These are phyloP conservation scores for Fusarium nygamai DNA, from an alignment of 2,329 filamentous ascomycete genomes.

Conservation along the genomic window DNA sequence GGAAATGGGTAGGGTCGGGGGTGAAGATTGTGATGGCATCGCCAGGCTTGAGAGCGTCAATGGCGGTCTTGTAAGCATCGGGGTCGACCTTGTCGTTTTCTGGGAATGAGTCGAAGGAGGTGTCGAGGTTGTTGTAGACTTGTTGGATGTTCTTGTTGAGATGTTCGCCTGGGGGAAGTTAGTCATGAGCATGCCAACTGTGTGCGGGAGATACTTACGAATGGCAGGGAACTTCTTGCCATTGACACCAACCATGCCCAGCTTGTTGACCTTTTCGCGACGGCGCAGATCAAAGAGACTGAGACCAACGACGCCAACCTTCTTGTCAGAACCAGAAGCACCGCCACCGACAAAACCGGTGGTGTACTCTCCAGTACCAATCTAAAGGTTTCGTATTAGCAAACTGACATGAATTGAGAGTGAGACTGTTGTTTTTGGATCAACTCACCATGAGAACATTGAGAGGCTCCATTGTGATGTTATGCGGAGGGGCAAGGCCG, in stretches of 20 bases:
- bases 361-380: constrained; percentile 96
- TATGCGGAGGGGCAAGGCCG: constrained; percentile 29
- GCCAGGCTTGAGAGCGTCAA: constrained; percentile 82
- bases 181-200: background rate
- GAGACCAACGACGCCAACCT: constrained; percentile 91
- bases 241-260: constrained; percentile 91
- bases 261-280: constrained; percentile 84
- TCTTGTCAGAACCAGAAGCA: constrained; percentile 90
- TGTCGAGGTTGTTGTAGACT: constrained; percentile 89
- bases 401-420: background rate
- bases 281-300: constrained; percentile 89
- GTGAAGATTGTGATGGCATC: constrained; percentile 97
- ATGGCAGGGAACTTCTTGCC: constrained; percentile 93
- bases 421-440: background rate
- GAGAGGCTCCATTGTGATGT: constrained; percentile 63
- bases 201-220: constrained; percentile 61
- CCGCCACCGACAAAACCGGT: constrained; percentile 90
- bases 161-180: constrained; percentile 70
- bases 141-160: constrained; percentile 87
- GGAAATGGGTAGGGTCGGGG: constrained; percentile 90
- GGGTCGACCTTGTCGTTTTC: constrained; percentile 77
- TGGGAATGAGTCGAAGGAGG: constrained; percentile 85
- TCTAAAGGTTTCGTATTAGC: constrained; percentile 54
- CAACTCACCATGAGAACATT: constrained; percentile 73
- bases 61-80: constrained; percentile 87